A percentile compares a stretch with the other conserved stretches of the same genome.
phyloP scores from a whole-genome alignment of 345 rosid species.

The Durio zibethinus region DNA sequence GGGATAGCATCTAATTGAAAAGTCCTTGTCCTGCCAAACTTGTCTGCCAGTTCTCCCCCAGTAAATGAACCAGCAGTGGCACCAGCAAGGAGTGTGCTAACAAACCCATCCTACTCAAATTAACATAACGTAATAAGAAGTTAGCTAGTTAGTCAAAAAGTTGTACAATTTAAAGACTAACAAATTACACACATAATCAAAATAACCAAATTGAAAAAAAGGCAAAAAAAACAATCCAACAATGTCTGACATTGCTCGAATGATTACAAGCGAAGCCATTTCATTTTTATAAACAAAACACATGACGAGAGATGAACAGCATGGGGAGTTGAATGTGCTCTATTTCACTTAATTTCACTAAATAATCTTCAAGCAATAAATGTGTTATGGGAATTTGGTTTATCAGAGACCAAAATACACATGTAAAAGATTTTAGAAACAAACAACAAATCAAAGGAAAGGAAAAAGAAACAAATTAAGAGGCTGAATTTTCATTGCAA shows the following conservation, averaged over 20 bases:
- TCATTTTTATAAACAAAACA: background rate
- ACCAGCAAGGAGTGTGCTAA: constrained; percentile 94
- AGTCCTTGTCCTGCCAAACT: constrained; percentile 90
- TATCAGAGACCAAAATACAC: background rate
- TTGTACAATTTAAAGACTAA: background rate
- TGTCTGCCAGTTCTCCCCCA: constrained; percentile 93
- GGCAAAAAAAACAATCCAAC: constrained; percentile 2
- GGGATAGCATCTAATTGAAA: constrained; percentile 96
- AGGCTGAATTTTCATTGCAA: background rate
- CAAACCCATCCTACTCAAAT: constrained; percentile 82
- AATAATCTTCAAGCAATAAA: background rate
- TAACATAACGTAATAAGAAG: constrained; percentile 18
- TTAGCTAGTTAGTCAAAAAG: background rate
- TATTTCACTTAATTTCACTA: background rate
- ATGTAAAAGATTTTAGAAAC: background rate
- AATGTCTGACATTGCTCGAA: background rate
- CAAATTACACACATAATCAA: background rate
- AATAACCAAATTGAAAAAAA: background rate
- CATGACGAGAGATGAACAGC: background rate
- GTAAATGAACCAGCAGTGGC: constrained; percentile 94
- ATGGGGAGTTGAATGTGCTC: background rate
- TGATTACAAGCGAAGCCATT: background rate
- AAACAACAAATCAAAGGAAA: background rate
- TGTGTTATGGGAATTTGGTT: background rate
- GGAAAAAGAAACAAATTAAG: constrained; percentile 3